Evolutionary conservation across 2,329 filamentous ascomycete genomes (phyloP).

Genomic region (Leptographium wingfieldii): DNA sequence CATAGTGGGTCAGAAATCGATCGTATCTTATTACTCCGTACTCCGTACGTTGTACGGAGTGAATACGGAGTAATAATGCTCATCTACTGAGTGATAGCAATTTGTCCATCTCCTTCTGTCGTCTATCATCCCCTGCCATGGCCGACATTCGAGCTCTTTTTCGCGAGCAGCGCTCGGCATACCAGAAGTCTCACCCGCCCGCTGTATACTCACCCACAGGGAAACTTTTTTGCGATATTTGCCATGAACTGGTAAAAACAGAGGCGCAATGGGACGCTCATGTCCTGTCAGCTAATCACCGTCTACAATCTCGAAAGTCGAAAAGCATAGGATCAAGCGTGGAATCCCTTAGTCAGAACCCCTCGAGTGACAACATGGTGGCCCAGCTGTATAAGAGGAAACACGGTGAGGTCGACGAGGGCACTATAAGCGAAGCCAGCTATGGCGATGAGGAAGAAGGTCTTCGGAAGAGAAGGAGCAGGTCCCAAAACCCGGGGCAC

Average conservation of each 20-base stretch:
- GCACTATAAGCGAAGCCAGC: constrained; percentile 1
- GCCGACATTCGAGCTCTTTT: constrained; percentile 69
- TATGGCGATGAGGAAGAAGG: neutral
- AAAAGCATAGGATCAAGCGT: neutral
- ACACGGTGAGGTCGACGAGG: neutral
- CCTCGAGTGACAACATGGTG: neutral
- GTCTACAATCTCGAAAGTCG: constrained; percentile 14
- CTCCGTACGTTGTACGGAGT: no score
- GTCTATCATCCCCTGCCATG: constrained; percentile 36
- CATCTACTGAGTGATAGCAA: no score
- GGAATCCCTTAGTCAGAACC: neutral
- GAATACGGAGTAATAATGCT: no score
- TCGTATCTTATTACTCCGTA: no score
- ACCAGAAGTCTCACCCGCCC: constrained; percentile 58
- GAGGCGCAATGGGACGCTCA: constrained; percentile 58
- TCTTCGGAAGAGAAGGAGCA: neutral
- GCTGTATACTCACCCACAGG: constrained; percentile 56
- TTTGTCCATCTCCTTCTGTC: neutral
- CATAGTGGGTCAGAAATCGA: no score
- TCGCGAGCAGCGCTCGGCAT: constrained; percentile 61
- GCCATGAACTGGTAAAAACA: constrained; percentile 50
- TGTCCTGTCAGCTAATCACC: constrained; percentile 35
- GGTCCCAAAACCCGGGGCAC: neutral
- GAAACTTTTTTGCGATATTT: constrained; percentile 55
- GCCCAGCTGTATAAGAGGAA: neutral